Conservation (phyloP, 176 grass and related monocot genomes). For the Carex myosuroides region DNA sequence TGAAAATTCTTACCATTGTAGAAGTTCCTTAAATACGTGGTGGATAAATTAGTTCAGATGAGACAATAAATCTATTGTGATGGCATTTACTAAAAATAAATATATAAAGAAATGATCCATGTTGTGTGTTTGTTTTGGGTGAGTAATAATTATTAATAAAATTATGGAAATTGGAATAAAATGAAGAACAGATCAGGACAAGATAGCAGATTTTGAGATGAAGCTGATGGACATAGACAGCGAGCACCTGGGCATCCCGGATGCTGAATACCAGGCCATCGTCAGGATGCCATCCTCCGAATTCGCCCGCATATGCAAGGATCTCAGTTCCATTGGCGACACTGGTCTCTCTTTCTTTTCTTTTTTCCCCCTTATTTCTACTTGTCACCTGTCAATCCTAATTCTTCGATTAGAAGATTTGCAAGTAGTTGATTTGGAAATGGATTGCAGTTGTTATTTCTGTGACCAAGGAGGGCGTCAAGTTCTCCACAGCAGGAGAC, state of each 20-base stretch:
- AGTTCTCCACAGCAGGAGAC: slow-evolving; percentile 94
- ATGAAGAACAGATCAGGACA: slow-evolving; percentile 64
- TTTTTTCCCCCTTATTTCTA: neutral
- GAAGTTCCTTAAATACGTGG: no score
- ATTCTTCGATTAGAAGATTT: neutral
- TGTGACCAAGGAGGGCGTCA: slow-evolving; percentile 93
- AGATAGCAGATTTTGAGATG: slow-evolving; percentile 93
- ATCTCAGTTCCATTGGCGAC: slow-evolving; percentile 85
- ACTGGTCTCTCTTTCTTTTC: slow-evolving; percentile 31
- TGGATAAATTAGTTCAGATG: no score
- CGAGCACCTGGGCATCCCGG: slow-evolving; percentile 81
- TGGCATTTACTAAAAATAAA: no score
- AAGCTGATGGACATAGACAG: slow-evolving; percentile 96
- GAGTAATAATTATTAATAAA: no score
- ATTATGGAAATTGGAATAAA: neutral
- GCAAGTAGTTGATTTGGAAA: neutral
- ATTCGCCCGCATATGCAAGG: slow-evolving; percentile 86
- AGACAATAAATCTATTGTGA: no score
- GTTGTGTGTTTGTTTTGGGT: neutral
- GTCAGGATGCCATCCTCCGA: slow-evolving; percentile 76
- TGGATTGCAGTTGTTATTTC: slow-evolving; percentile 59
- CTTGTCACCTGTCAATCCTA: neutral
- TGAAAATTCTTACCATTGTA: no score
- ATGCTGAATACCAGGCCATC: slow-evolving; percentile 88
- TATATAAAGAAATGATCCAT: neutral